Base-by-base conservation (phyloP, 352 stramenopile genomes). In the Pseudoperonospora humuli region DNA sequence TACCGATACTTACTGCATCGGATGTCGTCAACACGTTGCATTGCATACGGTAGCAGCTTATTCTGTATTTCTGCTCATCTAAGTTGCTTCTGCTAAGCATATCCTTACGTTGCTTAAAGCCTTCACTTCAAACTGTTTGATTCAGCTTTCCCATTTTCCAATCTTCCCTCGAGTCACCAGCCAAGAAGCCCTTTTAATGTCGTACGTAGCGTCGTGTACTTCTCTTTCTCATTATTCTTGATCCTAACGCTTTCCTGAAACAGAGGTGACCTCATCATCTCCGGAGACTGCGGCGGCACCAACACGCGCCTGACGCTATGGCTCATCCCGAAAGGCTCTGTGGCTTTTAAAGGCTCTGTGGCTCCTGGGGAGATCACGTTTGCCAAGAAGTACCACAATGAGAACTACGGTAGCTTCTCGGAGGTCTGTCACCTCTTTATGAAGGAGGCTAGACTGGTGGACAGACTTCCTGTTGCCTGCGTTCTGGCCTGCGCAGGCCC, bases 241-340 rank as follows among this genome's bases (percentile, higher is more conserved):
- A 26, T 33, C 21, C 36, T 35, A 40, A 26, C n/a, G 8, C 5
- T 34, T 28, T 33, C 41, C 18, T 20, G n/a, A n/a, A n/a, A 15
- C 17, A 85, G 74, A 26, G 70, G 73, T 40, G 76, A 91, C 54
- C 57, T 91, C 15, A 82, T 92, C 40, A 84, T 92, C 26, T 89
- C 77, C 8, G 96, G 89, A 39, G 96, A 99, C 71, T 96, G 97
- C 50, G 96, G 96, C 52, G 96, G 96, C 51, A 99, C 96, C 47
- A 98, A 98, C 70, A 97, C 87, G 49, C 85, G 96, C 13, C 79
- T 99, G 44, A 84, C 84, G 65, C 69, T 96, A 17, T 94, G 79
- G 70, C 64, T 77, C 23, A 81, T 95, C 43, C 80, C 76, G 19
- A 61, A 71, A 18, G 74, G 62, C 38, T 60, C 64, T 38, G 73